Evolutionary conservation across 1,284 basidiomycete genomes (phyloP).

Genomic region (Ustilago hordei): DNA sequence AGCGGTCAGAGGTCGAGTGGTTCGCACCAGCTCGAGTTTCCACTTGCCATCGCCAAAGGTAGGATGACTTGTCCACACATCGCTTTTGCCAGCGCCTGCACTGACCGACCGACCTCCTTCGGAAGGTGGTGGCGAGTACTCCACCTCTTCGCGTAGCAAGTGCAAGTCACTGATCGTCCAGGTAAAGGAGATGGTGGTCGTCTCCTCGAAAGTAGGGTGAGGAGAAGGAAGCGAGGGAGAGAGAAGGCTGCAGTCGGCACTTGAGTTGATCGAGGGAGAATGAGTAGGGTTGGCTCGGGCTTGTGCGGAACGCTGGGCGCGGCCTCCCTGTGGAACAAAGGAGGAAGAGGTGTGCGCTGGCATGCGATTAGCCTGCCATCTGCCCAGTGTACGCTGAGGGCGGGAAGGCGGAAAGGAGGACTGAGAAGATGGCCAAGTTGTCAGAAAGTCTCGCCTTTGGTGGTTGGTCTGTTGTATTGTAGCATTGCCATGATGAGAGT

Average conservation of each 20-base stretch:
- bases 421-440: not conserved
- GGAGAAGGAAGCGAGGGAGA: constrained; percentile 15
- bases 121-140: constrained; percentile 43
- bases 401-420: not conserved
- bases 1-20: constrained; percentile 19
- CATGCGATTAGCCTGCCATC: not conserved
- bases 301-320: not conserved
- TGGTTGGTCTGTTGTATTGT: not conserved
- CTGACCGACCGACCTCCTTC: constrained; percentile 60
- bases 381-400: not conserved
- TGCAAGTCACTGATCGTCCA: constrained; percentile 61
- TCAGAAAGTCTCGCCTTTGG: not conserved
- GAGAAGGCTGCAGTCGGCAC: constrained; percentile 12
- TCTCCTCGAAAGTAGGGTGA: constrained; percentile 56
- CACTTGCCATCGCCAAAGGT: constrained; percentile 66
- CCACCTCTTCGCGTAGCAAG: constrained; percentile 61
- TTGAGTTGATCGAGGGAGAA: not conserved
- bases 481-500: constrained; percentile 34
- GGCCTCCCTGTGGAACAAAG: not conserved
- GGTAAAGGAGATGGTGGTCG: constrained; percentile 57
- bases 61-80: constrained; percentile 64
- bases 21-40: constrained; percentile 65
- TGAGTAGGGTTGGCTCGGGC: not conserved
- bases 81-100: constrained; percentile 60
- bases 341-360: not conserved